Conservation (phyloP, 805 yeast genomes). For the Saccharomycopsis synnaedendra region DNA sequence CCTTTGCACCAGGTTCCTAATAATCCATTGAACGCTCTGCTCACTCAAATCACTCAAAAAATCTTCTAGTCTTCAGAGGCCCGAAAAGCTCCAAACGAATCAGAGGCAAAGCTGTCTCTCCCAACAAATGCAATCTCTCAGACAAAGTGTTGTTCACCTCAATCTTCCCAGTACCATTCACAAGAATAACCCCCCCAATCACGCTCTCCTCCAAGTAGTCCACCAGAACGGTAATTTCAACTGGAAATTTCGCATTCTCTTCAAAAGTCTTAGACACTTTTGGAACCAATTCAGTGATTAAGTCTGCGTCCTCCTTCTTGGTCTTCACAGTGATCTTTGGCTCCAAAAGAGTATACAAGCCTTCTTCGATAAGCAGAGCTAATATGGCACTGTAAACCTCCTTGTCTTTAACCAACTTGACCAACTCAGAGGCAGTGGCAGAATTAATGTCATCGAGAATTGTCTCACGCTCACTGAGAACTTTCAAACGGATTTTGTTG, state of each 20-base stretch:
- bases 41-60: constrained; percentile 50
- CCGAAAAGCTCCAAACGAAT: constrained; percentile 86
- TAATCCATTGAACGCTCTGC: no score
- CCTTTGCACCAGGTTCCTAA: no score
- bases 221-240: constrained; percentile 40
- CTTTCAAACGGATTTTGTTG: constrained; percentile 88
- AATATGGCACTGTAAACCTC: constrained; percentile 56
- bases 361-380: constrained; percentile 71
- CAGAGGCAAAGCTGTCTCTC: constrained; percentile 83
- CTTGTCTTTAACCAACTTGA: constrained; percentile 39
- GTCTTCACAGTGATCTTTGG: constrained; percentile 51
- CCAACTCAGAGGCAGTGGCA: constrained; percentile 53
- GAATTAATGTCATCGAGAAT: constrained; percentile 66
- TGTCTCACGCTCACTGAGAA: constrained; percentile 76
- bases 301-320: constrained; percentile 49
- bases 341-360: constrained; percentile 64
- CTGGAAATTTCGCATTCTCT: constrained; percentile 45
- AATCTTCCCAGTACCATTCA: constrained; percentile 67
- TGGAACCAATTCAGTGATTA: constrained; percentile 30
- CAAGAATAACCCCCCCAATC: constrained; percentile 72
- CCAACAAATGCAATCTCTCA: constrained; percentile 78
- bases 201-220: constrained; percentile 46
- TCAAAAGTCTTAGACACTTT: constrained; percentile 59
- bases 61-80: constrained; percentile 74
- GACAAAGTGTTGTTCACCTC: constrained; percentile 88